A percentile compares a stretch with the other conserved stretches of the same genome.
phyloP scores from a whole-genome alignment of 768 basidiomycete species.

The Nevesoporus exiguus region DNA sequence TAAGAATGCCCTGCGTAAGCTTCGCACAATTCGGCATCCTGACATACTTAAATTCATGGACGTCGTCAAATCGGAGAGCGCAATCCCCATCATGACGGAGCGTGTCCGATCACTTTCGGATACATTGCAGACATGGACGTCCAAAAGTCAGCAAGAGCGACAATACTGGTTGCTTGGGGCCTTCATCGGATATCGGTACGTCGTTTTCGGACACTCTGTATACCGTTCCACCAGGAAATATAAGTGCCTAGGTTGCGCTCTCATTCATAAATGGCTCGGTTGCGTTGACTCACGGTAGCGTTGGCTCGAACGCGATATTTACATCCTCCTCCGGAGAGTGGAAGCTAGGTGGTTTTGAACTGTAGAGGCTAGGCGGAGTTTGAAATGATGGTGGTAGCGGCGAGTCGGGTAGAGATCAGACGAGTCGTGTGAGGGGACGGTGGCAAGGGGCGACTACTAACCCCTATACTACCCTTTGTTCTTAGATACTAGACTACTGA shows the following conservation, averaged over 20 bases:
- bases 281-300: slow-evolving; percentile 77
- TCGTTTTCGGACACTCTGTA: too few relatives aligned
- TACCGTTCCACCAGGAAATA: background rate
- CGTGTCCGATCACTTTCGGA: slow-evolving; percentile 75
- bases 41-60: slow-evolving; percentile 96
- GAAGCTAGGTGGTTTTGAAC: slow-evolving; percentile 97
- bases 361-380: too few relatives aligned
- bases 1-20: slow-evolving; percentile 83
- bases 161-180: slow-evolving; percentile 95
- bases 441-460: too few relatives aligned
- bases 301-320: slow-evolving; percentile 75
- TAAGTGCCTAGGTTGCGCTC: slow-evolving; percentile 64
- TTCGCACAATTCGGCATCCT: slow-evolving; percentile 90
- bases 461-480: too few relatives aligned
- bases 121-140: slow-evolving; percentile 59
- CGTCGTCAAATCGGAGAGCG: slow-evolving; percentile 82
- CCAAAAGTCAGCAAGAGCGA: slow-evolving; percentile 53
- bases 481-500: too few relatives aligned
- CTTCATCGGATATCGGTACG: slow-evolving; percentile 72
- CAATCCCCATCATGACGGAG: slow-evolving; percentile 92
- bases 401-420: too few relatives aligned
- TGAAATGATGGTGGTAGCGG: too few relatives aligned
- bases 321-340: slow-evolving; percentile 94
- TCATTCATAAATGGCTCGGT: slow-evolving; percentile 82
- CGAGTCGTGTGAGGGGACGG: too few relatives aligned